Conservation (phyloP, 1,139 yeast species). For the Diutina pseudorugosa region DNA sequence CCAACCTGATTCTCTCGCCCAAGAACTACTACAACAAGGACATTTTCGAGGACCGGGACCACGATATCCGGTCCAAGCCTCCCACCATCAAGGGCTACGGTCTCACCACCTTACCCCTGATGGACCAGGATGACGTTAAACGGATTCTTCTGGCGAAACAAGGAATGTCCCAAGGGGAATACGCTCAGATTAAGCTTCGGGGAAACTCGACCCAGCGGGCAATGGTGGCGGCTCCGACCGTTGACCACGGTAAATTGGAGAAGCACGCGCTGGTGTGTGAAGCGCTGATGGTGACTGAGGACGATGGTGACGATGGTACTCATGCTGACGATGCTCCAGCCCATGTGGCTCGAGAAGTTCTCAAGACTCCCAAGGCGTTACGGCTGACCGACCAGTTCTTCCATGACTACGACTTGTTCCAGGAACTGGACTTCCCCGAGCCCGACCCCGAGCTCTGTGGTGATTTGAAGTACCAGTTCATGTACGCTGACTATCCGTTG, state of each 20-base stretch:
- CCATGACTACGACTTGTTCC: constrained; percentile 17
- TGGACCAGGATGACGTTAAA: constrained; percentile 37
- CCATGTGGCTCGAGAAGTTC: constrained; percentile 24
- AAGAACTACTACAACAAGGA: constrained; percentile 27
- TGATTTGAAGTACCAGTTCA: constrained; percentile 8
- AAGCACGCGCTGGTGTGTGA: constrained; percentile 26
- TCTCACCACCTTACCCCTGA: constrained; percentile 34
- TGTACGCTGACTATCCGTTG: constrained; percentile 1
- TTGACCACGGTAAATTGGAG: constrained; percentile 20
- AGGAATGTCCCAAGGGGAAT: constrained; percentile 32
- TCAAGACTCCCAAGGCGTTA: constrained; percentile 23
- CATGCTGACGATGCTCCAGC: constrained; percentile 12
- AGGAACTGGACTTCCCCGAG: constrained; percentile 16
- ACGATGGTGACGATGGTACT: constrained; percentile 5
- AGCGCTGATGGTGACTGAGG: not conserved
- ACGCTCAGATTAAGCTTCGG: constrained; percentile 22
- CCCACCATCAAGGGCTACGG: constrained; percentile 31
- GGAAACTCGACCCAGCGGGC: constrained; percentile 20
- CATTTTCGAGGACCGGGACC: constrained; percentile 22
- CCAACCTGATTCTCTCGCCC: constrained; percentile 24
- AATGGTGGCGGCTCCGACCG: constrained; percentile 19
- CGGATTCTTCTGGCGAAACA: constrained; percentile 27
- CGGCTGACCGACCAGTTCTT: constrained; percentile 25
- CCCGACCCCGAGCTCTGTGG: constrained; percentile 23
- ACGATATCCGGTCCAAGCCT: constrained; percentile 8